Percentiles rank a stretch among this genome's conserved stretches.
Evolutionary conservation across 1,139 yeast genomes (phyloP).

Genomic region (Debaryomycetaceae sp.): DNA sequence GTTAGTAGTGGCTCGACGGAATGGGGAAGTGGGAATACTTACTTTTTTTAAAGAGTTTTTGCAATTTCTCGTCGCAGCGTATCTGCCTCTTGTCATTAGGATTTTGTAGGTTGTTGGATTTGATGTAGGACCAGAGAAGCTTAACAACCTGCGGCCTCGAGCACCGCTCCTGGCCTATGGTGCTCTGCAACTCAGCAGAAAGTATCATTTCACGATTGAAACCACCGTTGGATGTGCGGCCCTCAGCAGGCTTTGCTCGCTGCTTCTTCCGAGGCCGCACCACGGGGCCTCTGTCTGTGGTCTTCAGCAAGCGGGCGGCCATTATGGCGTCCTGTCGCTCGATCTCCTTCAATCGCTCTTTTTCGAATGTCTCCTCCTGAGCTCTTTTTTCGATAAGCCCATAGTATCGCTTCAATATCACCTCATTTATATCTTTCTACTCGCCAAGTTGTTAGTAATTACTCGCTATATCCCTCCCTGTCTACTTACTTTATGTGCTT

Average conservation of each 20-base stretch:
- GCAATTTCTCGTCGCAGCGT: conserved; percentile 62
- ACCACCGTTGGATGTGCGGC: conserved; percentile 18
- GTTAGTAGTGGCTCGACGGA: conserved; percentile 17
- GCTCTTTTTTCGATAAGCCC: conserved; percentile 38
- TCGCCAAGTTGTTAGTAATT: conserved; percentile 12
- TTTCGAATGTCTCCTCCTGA: conserved; percentile 23
- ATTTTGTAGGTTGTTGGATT: conserved; percentile 60
- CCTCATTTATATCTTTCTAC: conserved; percentile 54
- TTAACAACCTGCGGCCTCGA: conserved; percentile 75
- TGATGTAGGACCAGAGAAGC: conserved; percentile 71
- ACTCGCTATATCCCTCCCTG: not conserved
- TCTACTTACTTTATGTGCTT: conserved; percentile 42
- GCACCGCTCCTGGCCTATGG: conserved; percentile 38
- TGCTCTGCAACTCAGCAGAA: conserved; percentile 47
- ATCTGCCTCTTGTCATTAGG: conserved; percentile 67
- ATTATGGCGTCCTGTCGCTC: conserved; percentile 41
- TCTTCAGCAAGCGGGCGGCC: conserved; percentile 47
- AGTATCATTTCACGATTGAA: conserved; percentile 41
- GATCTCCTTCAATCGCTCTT: conserved; percentile 28
- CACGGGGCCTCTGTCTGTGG: conserved; percentile 9
- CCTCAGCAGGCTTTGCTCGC: conserved; percentile 2
- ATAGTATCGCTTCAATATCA: conserved; percentile 61
- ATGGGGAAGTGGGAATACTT: conserved; percentile 12
- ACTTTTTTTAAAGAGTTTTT: conserved; percentile 54
- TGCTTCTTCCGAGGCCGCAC: conserved; percentile 8